Evolutionary conservation across 352 stramenopile species (phyloP), one percentile per base, ranked within the genome.

Genomic region (Saprolegnia diclina): DNA sequence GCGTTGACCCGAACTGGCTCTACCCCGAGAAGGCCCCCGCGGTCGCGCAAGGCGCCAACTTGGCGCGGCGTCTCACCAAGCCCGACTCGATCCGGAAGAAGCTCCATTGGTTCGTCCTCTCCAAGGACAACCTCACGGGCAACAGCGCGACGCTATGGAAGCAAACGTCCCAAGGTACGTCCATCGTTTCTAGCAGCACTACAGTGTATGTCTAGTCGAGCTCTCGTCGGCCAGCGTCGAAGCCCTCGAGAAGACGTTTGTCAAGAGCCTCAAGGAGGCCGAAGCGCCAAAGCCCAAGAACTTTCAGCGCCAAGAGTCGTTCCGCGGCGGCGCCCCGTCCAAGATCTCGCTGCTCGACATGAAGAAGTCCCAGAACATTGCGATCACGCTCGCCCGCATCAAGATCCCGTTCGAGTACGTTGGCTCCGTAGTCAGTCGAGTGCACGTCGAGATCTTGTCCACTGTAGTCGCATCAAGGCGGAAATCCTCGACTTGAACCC

Each of bases 321-420:
- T 52, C 19, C 63, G 63, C n/a, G 63, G 54, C 24, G n/a, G 40
- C 19, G 32, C 46, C 0, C 55, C 65, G 73, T 87, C 87, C 65
- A 78, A 84, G 29, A 79, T 90, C 67, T 78, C 82, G 29, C 76
- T 94, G 40, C 88, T 94, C 46, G 86, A 94, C 66, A 90, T 92
- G 81, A 94, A 94, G 57, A 94, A 92, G 61, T 88, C 84, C 21
- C 86, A 94, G 71, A 94, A 94, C 72, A 91, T 94, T 61, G 79
- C 84, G 11, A 94, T 94, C 56, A 91, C 84, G 16, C 55, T 94
- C 42, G 86, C 86, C 1, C 83, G 86, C 38, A 78, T 94, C 1
- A 92, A 92, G 72, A 66, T 91, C 22, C 62, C 71, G 9, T 92
- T 89, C 62, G 70, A 82, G 0, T 72, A 67, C 40, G 65, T 64